Evolutionary conservation across 2,329 filamentous ascomycete species (phyloP).

Genomic region (Claviceps sp.): DNA sequence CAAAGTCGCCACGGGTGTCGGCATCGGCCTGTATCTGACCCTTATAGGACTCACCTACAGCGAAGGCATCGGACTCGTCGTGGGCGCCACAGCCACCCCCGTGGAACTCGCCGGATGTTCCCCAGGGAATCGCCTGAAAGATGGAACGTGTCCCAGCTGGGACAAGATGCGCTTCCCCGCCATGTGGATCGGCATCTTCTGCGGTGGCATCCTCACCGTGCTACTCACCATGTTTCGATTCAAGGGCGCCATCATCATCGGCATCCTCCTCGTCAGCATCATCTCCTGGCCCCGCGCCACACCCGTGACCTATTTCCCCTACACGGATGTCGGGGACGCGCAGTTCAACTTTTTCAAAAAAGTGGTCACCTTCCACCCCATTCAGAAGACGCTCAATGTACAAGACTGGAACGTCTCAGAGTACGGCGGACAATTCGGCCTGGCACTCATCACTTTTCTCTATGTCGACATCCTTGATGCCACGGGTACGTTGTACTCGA

Average conservation of each 20-base stretch:
- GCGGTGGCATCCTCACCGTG: slow-evolving; percentile 66
- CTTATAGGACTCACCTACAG: slow-evolving; percentile 66
- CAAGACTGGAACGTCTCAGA: slow-evolving; percentile 60
- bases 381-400: slow-evolving; percentile 52
- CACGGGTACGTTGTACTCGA: slow-evolving; percentile 77
- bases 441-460: slow-evolving; percentile 77
- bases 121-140: slow-evolving; percentile 23
- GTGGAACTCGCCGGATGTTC: slow-evolving; percentile 62
- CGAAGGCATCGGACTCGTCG: slow-evolving; percentile 69
- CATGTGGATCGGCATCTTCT: slow-evolving; percentile 84
- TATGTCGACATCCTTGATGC: slow-evolving; percentile 84
- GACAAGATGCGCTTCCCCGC: slow-evolving; percentile 72
- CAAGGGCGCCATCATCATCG: slow-evolving; percentile 74
- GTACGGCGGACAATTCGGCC: slow-evolving; percentile 62
- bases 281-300: slow-evolving; percentile 78
- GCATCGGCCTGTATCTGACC: slow-evolving; percentile 72
- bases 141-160: slow-evolving; percentile 45
- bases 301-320: slow-evolving; percentile 66
- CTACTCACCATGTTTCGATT: slow-evolving; percentile 75
- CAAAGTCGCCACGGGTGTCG: slow-evolving; percentile 75
- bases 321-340: slow-evolving; percentile 53
- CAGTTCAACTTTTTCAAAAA: slow-evolving; percentile 79
- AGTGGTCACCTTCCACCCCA: slow-evolving; percentile 73
- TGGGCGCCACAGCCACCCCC: slow-evolving; percentile 54
- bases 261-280: slow-evolving; percentile 72